phyloP scores from a whole-genome alignment of 106 monocot species.

The Platanthera zijinensis region DNA sequence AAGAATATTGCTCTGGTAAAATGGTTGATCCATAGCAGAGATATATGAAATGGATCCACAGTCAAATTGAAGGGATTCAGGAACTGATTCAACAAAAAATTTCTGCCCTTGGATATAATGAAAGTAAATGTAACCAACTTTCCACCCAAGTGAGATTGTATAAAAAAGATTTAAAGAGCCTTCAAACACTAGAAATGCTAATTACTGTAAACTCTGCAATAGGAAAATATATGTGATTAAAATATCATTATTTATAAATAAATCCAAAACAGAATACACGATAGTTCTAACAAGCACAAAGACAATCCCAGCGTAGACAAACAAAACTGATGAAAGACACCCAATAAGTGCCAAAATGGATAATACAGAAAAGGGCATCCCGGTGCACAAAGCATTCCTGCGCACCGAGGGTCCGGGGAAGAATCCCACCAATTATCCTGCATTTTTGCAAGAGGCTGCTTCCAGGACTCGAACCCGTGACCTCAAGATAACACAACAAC shows the following conservation, averaged over 20 bases:
- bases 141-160: not conserved
- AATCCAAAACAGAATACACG: not conserved
- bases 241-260: not conserved
- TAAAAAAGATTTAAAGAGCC: not conserved
- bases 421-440: no score
- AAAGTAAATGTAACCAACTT: not conserved
- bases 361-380: not conserved
- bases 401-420: no score
- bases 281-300: not conserved
- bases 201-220: not conserved
- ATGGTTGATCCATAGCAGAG: slow-evolving; percentile 26
- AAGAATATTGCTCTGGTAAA: slow-evolving; percentile 20
- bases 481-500: no score
- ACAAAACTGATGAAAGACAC: not conserved
- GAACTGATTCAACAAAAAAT: slow-evolving; percentile 14
- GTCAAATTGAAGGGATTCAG: slow-evolving; percentile 31
- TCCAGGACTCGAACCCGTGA: no score
- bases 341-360: not conserved
- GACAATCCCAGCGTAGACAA: not conserved
- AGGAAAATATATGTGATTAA: not conserved
- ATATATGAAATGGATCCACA: slow-evolving; percentile 20
- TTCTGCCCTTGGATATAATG: slow-evolving; percentile 21
- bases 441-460: no score
- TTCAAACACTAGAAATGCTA: not conserved
- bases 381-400: no score